These are phyloP conservation scores for Lactuca sativa DNA, from an alignment of 129 eudicot genomes.

Conservation along the genomic window DNA sequence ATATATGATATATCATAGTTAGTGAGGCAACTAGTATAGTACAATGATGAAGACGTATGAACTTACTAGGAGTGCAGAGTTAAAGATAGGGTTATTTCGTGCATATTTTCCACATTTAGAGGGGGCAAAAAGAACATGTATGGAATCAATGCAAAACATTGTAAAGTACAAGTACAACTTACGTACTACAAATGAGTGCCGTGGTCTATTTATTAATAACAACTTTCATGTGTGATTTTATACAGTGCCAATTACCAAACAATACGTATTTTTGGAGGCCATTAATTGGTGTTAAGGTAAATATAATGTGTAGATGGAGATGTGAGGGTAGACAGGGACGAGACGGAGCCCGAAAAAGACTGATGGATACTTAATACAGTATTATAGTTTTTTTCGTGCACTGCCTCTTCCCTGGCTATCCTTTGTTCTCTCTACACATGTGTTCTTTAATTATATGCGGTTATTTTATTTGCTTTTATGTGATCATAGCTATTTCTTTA, in stretches of 20 bases:
- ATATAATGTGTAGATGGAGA: constrained; percentile 1
- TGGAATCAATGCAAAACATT: constrained; percentile 7
- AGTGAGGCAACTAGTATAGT: too few relatives aligned
- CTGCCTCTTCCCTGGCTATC: constrained; percentile 95
- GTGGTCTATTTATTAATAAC: constrained; percentile 26
- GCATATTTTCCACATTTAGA: constrained; percentile 17
- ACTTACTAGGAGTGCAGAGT: neutral
- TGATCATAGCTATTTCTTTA: too few relatives aligned
- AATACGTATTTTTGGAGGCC: neutral
- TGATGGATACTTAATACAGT: constrained; percentile 11
- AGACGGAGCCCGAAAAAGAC: constrained; percentile 60
- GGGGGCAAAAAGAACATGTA: constrained; percentile 1
- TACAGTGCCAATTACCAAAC: neutral
- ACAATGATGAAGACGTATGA: neutral
- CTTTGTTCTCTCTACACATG: constrained; percentile 12
- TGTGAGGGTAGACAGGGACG: constrained; percentile 61
- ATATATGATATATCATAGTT: too few relatives aligned
- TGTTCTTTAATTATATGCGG: too few relatives aligned
- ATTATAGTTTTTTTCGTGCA: constrained; percentile 59
- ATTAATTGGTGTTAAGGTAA: neutral
- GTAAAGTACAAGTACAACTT: neutral
- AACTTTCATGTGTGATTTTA: constrained; percentile 2
- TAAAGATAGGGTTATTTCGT: constrained; percentile 7
- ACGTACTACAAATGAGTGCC: constrained; percentile 25
- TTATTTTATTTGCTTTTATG: too few relatives aligned